phyloP scores from a whole-genome alignment of 75 land plant genomes.

The Cryptomeria japonica region DNA sequence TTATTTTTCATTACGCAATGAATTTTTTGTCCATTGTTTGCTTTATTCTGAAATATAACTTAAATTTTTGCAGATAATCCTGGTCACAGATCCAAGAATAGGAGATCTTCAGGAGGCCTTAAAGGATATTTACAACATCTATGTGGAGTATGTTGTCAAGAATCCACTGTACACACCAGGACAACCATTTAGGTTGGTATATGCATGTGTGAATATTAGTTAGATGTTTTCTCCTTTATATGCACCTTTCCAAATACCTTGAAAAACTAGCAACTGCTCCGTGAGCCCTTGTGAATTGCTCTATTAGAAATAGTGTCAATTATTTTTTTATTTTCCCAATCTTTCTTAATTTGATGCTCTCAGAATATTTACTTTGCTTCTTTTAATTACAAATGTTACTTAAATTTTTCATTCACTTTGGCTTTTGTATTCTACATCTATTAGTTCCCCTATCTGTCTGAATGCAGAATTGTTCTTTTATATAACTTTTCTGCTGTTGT shows the following conservation, averaged over 20 bases:
- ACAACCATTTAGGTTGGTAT: constrained; percentile 69
- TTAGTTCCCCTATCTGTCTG: background rate
- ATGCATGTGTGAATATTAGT: background rate
- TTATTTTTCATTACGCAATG: background rate
- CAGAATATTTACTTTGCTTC: background rate
- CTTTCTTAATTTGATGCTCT: background rate
- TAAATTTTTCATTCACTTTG: background rate
- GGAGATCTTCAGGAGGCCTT: constrained; percentile 91
- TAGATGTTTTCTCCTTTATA: background rate
- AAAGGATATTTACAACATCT: constrained; percentile 89
- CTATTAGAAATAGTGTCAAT: background rate
- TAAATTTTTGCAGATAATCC: constrained; percentile 51
- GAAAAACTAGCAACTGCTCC: background rate
- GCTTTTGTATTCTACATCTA: background rate
- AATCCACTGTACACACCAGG: constrained; percentile 95
- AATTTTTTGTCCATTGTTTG: background rate
- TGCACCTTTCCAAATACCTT: background rate
- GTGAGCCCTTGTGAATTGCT: background rate
- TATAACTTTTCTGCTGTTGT: background rate
- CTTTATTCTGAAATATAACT: background rate
- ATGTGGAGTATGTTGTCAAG: constrained; percentile 96
- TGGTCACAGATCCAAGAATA: constrained; percentile 86
- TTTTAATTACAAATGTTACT: background rate
- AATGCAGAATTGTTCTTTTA: background rate
- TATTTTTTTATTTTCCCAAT: background rate